phyloP scores from a whole-genome alignment of 139 green algal genomes.

The Edaphochlamys debaryana region DNA sequence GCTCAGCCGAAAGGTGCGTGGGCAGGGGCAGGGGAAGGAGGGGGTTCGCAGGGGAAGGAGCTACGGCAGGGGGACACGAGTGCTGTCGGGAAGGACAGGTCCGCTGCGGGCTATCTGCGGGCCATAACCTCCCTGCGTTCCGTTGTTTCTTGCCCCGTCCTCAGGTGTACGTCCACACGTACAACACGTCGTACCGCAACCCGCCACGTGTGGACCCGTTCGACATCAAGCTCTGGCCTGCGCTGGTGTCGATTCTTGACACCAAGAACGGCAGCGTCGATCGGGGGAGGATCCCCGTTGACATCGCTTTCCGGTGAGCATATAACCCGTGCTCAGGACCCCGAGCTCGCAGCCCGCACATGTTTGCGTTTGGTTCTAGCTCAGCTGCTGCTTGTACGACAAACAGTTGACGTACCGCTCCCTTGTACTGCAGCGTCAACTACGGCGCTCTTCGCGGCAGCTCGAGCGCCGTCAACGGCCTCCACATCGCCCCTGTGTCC shows the following conservation, averaged over 20 bases:
- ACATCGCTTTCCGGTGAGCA: background rate
- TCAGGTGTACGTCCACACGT: background rate
- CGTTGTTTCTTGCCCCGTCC: background rate
- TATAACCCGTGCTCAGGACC: background rate
- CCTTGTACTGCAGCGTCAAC: background rate
- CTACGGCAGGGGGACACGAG: background rate
- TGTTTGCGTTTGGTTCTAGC: background rate
- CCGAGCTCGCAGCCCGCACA: too few relatives aligned
- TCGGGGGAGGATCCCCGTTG: background rate
- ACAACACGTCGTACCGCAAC: background rate
- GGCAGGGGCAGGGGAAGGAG: background rate
- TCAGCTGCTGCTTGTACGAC: background rate
- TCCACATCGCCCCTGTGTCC: background rate
- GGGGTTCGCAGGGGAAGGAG: too few relatives aligned
- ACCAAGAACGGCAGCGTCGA: background rate
- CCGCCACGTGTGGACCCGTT: background rate
- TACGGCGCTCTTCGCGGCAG: background rate
- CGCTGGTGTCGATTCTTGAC: background rate
- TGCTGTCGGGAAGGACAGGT: too few relatives aligned
- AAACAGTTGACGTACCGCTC: background rate
- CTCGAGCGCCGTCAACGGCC: background rate
- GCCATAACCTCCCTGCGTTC: background rate
- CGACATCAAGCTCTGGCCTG: background rate
- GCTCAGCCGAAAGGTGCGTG: background rate
- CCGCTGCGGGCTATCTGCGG: too few relatives aligned